These are phyloP conservation scores for Beauveria australis DNA, from an alignment of 2,329 filamentous ascomycete species.

Conservation along the genomic window DNA sequence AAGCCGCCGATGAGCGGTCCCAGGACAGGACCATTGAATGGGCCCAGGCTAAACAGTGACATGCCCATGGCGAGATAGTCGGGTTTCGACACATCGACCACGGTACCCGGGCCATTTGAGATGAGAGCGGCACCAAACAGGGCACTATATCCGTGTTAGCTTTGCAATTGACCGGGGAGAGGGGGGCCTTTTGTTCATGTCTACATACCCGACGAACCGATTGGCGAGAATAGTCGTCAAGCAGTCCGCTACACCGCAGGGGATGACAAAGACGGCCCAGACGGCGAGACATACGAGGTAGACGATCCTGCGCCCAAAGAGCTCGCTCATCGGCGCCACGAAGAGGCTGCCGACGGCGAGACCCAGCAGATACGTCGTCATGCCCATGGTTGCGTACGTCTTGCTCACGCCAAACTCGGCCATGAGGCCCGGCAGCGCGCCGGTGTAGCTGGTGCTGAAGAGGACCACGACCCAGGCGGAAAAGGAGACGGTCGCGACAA, in stretches of 20 bases:
- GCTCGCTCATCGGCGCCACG: slow-evolving; percentile 59
- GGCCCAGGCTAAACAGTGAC: slow-evolving; percentile 70
- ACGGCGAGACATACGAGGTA: slow-evolving; percentile 53
- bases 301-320: slow-evolving; percentile 54
- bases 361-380: slow-evolving; percentile 66
- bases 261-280: slow-evolving; percentile 59
- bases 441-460: slow-evolving; percentile 67
- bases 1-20: slow-evolving; percentile 62
- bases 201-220: slow-evolving; percentile 53
- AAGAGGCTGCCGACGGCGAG: slow-evolving; percentile 60
- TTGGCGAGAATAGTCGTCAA: slow-evolving; percentile 55
- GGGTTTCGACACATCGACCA: slow-evolving; percentile 67
- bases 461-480: slow-evolving; percentile 41
- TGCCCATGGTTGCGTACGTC: slow-evolving; percentile 56
- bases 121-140: slow-evolving; percentile 68
- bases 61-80: slow-evolving; percentile 68
- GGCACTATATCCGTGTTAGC: slow-evolving; percentile 31
- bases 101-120: slow-evolving; percentile 66
- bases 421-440: slow-evolving; percentile 57
- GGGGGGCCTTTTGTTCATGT: too few species aligned
- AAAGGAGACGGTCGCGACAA: slow-evolving; percentile 29
- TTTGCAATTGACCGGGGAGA: too few species aligned
- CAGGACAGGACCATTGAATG: slow-evolving; percentile 57
- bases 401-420: slow-evolving; percentile 49
- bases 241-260: slow-evolving; percentile 58